Evolutionary conservation across 495 filamentous ascomycete species (phyloP), one percentile per base, ranked within the genome.

Genomic region (Trichoderma virens): DNA sequence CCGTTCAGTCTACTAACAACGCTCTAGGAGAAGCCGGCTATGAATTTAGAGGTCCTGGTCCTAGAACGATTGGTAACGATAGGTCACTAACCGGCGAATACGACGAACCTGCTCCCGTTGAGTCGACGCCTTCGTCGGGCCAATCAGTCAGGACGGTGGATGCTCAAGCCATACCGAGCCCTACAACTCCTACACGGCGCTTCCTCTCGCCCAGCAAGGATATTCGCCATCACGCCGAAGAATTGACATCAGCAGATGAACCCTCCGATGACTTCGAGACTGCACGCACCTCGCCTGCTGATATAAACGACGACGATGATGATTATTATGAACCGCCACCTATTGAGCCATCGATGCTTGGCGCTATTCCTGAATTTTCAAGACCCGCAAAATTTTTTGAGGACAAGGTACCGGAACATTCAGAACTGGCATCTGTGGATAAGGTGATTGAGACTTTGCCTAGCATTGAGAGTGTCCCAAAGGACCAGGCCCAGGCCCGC

Each of bases 51-150:
- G 27, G 9, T 30, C 1, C 45, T 35, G 16, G 41, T 5, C 41
- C 41, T 45, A 13, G n/a, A 45, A 45, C 41, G 41, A 18, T 18
- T 18, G 39, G 47, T 27, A 39, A 38, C 60, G 60, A 62, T 11
- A 43, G 35, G 23, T 28, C 60, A 20, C 28, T 18, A 20, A 51
- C 14, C 4, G 9, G 7, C 35, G 31, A 25, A 13, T 47, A 62
- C 51, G 34, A 41, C 8, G 65, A 68, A 32, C 67, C 66, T 23
- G 67, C 69, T 35, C 66, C 69, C 47, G 54, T 71, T 4, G 64
- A 73, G 60, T 74, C 75, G 25, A 69, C 72, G 20, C 71, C 78
- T 25, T 68, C 71, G 43, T 65, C 73, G 28, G 63, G 45, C 3
- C 67, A 72, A 23, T 62, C 61, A 9, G 39, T n/a, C 38, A 62